Base-by-base conservation (phyloP, 805 yeast genomes). In the Candida nitratophila region DNA sequence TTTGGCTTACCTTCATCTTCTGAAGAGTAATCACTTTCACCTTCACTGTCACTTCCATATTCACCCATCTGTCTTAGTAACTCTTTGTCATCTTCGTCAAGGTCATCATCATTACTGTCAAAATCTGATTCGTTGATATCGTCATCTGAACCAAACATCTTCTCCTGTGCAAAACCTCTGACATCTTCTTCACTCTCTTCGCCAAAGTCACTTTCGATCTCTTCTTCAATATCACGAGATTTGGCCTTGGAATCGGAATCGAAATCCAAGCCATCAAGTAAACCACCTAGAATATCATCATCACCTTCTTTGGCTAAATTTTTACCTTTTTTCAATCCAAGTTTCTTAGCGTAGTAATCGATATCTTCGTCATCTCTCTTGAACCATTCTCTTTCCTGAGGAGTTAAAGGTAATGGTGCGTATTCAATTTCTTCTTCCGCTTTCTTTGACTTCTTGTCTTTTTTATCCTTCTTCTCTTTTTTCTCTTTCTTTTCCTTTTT, bases 231-330 rank as follows among this genome's bases (percentile, higher is more conserved):
- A 39, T 37, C 49, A 16, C 49, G 5, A 12, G 39, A 31, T 45
- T 42, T 36, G 40, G 38, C 14, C 36, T 22, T 32, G 34, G 21
- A 26, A 41, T 12, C 47, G 47, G 68, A 66, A 36, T 73, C 80
- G 42, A 77, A 62, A 48, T 79, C 83, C n/a, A 78, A 63, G 0
- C 90, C 96, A 43, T 86, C 96, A 4, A 89, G 65, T 20, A 89
- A 59, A n/a, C 89, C 95, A 39, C 86, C 96, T 40, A 89, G 69
- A 2, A 82, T 76, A 61, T 88, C 96, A 55, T 83, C 85, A 14
- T 79, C 88, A 34, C 73, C 81, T 3, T 57, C 57, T 49, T 74
- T 75, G 33, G 71, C 63, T 39, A 83, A 66, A 15, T 69, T 70
- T 44, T 71, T 73, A 0, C 79, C 76, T 50, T 79, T 79, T 45